A percentile compares a stretch with the other conserved stretches of the same genome.
These are phyloP conservation scores for Neonectria sp. DNA, from an alignment of 2,329 filamentous ascomycete genomes.

Conservation along the genomic window DNA sequence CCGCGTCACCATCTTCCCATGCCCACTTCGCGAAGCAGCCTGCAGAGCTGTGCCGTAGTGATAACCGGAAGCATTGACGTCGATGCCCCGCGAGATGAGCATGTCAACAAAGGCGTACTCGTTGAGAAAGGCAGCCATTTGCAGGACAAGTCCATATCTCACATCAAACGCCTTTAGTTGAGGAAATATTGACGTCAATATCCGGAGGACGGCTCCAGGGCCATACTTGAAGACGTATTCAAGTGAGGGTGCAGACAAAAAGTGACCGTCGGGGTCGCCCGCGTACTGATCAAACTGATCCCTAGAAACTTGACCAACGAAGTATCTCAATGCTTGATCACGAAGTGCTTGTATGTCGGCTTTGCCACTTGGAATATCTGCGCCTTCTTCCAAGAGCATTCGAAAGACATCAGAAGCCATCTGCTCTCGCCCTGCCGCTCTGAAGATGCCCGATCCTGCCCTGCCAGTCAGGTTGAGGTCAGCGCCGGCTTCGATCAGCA, in stretches of 20 bases:
- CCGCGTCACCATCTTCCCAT: neutral
- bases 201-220: conserved; percentile 4
- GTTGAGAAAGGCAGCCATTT: conserved; percentile 19
- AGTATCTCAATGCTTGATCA: neutral
- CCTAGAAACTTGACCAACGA: neutral
- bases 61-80: conserved; percentile 21
- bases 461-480: neutral
- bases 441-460: neutral
- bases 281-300: neutral
- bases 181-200: neutral
- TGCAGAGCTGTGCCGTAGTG: conserved; percentile 31
- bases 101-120: conserved; percentile 2
- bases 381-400: conserved; percentile 13
- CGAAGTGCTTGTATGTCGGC: neutral
- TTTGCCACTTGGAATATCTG: neutral
- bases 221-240: conserved; percentile 25
- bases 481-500: conserved; percentile 25
- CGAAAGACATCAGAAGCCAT: neutral
- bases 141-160: conserved; percentile 18
- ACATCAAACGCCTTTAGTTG: neutral
- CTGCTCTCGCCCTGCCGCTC: neutral
- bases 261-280: neutral
- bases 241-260: conserved; percentile 4
- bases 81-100: conserved; percentile 23
- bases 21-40: conserved; percentile 26